Evolutionary conservation across 148 eudicot species (phyloP), one percentile per base, ranked within the genome.

Genomic region (Agrostemma githago): DNA sequence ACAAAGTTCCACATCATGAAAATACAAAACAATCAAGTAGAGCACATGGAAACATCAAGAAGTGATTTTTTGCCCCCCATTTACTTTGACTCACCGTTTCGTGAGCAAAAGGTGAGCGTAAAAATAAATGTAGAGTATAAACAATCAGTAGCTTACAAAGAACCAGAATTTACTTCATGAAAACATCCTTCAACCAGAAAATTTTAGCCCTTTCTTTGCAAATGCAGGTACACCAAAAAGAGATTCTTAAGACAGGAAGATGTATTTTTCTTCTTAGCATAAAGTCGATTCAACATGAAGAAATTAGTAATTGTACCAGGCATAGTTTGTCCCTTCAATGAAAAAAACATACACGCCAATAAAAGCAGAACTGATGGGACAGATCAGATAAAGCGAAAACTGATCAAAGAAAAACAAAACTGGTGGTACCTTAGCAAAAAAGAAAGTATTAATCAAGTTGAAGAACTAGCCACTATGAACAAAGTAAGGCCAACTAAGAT

Each of bases 401-500:
- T 51, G 59, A 69, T 41, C 72, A 69, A 63, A 41, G 0, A 53
- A 69, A 73, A 59, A 71, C 54, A 79, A 19, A 73, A 40, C 26
- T 59, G 11, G 53, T 60, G 61, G 53, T 68, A 60, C 72, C 73
- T 15, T 43, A 76, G 59, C 39, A 17, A 40, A 66, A 40, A 59
- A 8, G 17, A 67, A 58, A 79, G 61, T 46, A 44, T 46, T 79
- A 79, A 72, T 56, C 70, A 60, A 66, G 54, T 42, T n/a, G 9
- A 61, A 70, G 77, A 68, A 26, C 21, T 68, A 79, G 69, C 64
- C 81, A 74, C 74, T 74, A 44, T n/a, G 48, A 65, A 74, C 39
- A 71, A 53, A 60, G 64, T 8, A 34, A 79, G 68, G 70, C 73
- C 73, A 79, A 74, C 69, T 59, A 76, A 67, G 78, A 70, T 76